Conservation (phyloP, 305 asterid species). For the Solanum hybrid region DNA sequence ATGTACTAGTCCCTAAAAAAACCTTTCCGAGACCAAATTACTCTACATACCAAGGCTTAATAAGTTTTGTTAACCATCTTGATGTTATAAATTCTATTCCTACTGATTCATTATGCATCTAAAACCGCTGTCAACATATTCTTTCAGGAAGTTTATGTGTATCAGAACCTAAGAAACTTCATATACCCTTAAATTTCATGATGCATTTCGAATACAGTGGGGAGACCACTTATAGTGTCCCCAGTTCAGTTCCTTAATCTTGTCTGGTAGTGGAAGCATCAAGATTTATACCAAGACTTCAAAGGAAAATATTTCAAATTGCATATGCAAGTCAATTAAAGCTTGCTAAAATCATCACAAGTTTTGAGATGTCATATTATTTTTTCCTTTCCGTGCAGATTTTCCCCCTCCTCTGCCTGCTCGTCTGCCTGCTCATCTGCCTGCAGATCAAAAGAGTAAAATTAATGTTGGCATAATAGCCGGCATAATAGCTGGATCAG, state of each 20-base stretch:
- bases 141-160: background rate
- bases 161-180: background rate
- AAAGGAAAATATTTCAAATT: background rate
- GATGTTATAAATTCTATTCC: background rate
- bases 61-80: background rate
- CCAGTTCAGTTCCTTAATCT: background rate
- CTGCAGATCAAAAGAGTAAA: conserved; percentile 26
- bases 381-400: conserved; percentile 34
- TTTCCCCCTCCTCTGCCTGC: conserved; percentile 61
- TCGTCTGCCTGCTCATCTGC: background rate
- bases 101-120: background rate
- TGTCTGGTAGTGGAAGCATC: background rate
- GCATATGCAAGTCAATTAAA: background rate
- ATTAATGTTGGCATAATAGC: conserved; percentile 21
- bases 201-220: background rate
- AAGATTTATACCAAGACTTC: background rate
- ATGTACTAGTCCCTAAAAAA: background rate
- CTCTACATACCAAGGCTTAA: background rate
- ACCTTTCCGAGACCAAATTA: background rate
- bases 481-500: conserved; percentile 49
- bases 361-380: background rate
- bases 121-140: background rate
- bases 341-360: background rate
- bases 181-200: background rate
- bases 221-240: background rate